Base-by-base conservation (phyloP, 2,329 filamentous ascomycete species). In the Paraconiothyrium sp. region DNA sequence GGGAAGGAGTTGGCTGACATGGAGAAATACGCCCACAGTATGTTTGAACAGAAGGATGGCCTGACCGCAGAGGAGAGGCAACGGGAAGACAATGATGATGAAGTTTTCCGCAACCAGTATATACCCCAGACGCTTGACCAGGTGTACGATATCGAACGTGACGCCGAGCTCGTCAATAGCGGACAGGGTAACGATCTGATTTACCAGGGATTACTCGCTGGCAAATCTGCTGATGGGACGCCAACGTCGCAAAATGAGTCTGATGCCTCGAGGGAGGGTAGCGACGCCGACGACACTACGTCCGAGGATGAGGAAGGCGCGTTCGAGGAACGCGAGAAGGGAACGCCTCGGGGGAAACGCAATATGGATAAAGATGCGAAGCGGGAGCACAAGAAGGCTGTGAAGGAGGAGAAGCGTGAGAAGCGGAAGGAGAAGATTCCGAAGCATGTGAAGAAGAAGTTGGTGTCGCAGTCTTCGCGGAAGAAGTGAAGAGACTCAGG, bases 51-150 rank as follows among this genome's bases (percentile, higher is more conserved):
- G 22, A 83, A 86, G 35, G 81, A 82, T 0, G 79, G 82, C 13
- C 63, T 80, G 8, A 82, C 79, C 1, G 82, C 84, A 1, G 83
- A 83, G 50, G 83, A 85, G 4, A 84, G 86, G 47, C 66, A 64
- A 1, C 85, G 89, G 57, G 83, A 88, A 20, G 90, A 94, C 67
- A 88, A 94, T 10, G 92, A 97, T 71, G 92, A 93, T 60, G 92
- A 95, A 67, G 95, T 98, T 6, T 99, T 97, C 83, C 88, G 94
- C 71, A 91, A 97, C 72, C 93, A 97, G 78, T 99, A 96, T 78
- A 98, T 99, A 56, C 95, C 95, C 0, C 94, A 97, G 78, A 98
- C 92, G 0, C 84, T 99, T 47, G 92, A 98, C 69, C 93, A 99
- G 74, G 94, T 99, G 4, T 97, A 97, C 78, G 94, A 99, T 76